Base-by-base conservation (phyloP, 306 rosid genomes). In the Lupinus albus region DNA sequence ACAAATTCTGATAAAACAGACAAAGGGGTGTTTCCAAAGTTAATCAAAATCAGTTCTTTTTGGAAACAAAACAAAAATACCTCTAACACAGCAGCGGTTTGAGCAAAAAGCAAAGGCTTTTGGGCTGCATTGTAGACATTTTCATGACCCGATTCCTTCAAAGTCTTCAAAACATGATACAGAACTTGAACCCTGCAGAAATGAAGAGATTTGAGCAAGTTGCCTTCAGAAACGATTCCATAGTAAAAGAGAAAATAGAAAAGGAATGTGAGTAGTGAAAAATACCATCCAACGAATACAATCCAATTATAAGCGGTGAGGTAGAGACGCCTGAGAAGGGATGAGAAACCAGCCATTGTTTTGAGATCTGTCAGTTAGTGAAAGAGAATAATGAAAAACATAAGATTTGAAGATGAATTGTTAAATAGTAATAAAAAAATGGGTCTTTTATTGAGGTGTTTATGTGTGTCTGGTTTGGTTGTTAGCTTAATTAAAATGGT, bases 21-120 rank as follows among this genome's bases (percentile, higher is more conserved):
- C 77, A 57, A 59, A 81, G 62, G 74, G 81, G 70, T 49, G 3
- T 47, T 35, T 56, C 67, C 15, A 61, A 4, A 62, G 39, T 1
- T 46, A 21, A 63, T 7, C 72, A 75, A 61, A 67, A 60, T 54
- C 30, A 60, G 32, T 48, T 54, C 39, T 55, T 42, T 12, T 6
- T 11, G 0, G 7, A 47, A 11, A 3, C 25, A 53, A 67, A 38
- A 13, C 50, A 1, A 8, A 1, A 8, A 41, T 41, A 88, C 96
- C 94, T 93, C 97, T 69, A 88, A 41, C 36, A 85, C 59, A 35
- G 99, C 97, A 45, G 94, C 92, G 11, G 96, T 72, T 79, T 93
- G 99, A 72, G 96, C 82, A 48, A 71, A 82, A 66, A 62, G 86
- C 71, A 90, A 82, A 20, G 88, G 93, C 18, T 84, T 79, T 77